These are phyloP conservation scores for Xylaria polymorpha DNA, from an alignment of 2,329 filamentous ascomycete species.

Conservation along the genomic window DNA sequence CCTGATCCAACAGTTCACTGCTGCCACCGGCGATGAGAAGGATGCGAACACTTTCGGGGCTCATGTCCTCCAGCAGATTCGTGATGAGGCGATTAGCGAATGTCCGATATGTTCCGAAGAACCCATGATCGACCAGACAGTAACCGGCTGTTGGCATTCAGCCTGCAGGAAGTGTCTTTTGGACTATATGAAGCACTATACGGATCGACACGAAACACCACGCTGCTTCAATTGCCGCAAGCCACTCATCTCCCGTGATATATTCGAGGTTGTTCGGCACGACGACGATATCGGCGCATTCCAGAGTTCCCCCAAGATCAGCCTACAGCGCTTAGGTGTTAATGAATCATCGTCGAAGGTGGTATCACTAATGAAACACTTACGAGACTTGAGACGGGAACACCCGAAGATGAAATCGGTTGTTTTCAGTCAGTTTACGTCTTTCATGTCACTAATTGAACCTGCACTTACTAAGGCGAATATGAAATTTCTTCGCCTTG, in stretches of 20 bases:
- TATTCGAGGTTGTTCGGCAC: slow-evolving; percentile 92
- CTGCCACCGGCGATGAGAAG: slow-evolving; percentile 69
- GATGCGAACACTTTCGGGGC: slow-evolving; percentile 81
- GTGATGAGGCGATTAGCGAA: slow-evolving; percentile 87
- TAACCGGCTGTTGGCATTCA: slow-evolving; percentile 97
- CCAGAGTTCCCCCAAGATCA: slow-evolving; percentile 63
- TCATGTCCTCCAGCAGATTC: slow-evolving; percentile 89
- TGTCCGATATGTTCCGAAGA: slow-evolving; percentile 96
- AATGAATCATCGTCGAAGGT: slow-evolving; percentile 89
- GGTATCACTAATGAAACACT: slow-evolving; percentile 78
- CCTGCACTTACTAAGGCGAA: slow-evolving; percentile 78
- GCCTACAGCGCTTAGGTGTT: slow-evolving; percentile 68
- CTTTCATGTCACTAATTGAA: slow-evolving; percentile 91
- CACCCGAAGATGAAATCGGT: slow-evolving; percentile 84
- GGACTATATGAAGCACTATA: slow-evolving; percentile 89
- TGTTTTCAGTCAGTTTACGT: slow-evolving; percentile 97
- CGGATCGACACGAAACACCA: slow-evolving; percentile 77
- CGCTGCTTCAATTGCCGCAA: slow-evolving; percentile 93
- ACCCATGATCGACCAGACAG: slow-evolving; percentile 92
- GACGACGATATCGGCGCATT: slow-evolving; percentile 60
- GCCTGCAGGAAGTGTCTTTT: slow-evolving; percentile 95
- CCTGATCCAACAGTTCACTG: slow-evolving; percentile 85
- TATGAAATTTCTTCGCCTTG: slow-evolving; percentile 86
- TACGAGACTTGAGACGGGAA: slow-evolving; percentile 74
- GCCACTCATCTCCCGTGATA: slow-evolving; percentile 80